These are phyloP conservation scores for Geranium rotundifolium DNA, from an alignment of 345 rosid genomes.

Conservation along the genomic window DNA sequence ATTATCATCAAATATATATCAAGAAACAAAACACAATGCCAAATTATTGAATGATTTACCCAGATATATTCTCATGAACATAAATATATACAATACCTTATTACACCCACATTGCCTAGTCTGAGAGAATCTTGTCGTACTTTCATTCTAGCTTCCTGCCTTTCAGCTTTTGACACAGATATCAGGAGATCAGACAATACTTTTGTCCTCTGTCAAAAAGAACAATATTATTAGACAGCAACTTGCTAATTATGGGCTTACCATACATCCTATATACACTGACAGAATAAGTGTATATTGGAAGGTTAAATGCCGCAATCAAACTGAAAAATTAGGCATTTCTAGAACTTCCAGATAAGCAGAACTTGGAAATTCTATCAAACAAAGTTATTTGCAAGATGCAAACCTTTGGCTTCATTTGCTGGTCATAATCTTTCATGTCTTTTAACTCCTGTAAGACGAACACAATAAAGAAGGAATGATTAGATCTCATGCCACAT, in stretches of 20 bases:
- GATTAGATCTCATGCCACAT: neutral
- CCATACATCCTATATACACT: neutral
- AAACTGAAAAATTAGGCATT: neutral
- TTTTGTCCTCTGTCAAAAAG: conserved; percentile 67
- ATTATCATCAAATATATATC: neutral
- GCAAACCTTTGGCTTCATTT: conserved; percentile 85
- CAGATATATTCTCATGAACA: neutral
- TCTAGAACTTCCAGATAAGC: too few relatives aligned
- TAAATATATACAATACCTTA: conserved; percentile 44
- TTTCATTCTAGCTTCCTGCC: conserved; percentile 96
- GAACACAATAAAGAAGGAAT: conserved; percentile 5
- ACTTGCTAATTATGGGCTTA: neutral
- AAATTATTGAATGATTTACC: neutral
- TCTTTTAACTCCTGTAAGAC: conserved; percentile 73
- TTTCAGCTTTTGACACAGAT: conserved; percentile 91
- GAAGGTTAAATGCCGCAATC: neutral
- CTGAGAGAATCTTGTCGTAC: conserved; percentile 93
- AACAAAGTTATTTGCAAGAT: conserved; percentile 4
- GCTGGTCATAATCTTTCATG: conserved; percentile 68
- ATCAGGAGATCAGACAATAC: conserved; percentile 85
- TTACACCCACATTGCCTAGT: conserved; percentile 92
- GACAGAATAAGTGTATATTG: too few relatives aligned
- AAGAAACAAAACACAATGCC: neutral
- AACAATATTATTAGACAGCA: conserved; percentile 5
- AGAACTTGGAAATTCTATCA: neutral